phyloP scores from a whole-genome alignment of 805 yeast genomes.

The Kuraishia capsulata region DNA sequence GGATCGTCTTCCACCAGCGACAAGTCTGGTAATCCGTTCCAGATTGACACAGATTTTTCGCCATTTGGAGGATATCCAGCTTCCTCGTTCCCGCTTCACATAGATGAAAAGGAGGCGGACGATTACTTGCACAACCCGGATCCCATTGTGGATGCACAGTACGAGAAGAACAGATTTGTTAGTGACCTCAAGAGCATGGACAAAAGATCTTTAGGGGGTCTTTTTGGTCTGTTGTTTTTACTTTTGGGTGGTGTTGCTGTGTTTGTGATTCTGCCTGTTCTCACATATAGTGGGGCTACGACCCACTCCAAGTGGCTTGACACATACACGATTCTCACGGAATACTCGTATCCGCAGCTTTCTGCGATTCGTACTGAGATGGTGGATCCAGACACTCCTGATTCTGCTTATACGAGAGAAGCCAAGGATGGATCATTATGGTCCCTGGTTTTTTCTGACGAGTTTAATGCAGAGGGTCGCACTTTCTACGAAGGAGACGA shows the following conservation, averaged over 20 bases:
- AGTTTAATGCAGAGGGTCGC: constrained; percentile 83
- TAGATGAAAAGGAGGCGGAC: constrained; percentile 92
- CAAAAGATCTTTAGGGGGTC: constrained; percentile 49
- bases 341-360: constrained; percentile 48
- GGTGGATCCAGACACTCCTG: constrained; percentile 69
- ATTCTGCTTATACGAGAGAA: constrained; percentile 28
- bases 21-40: constrained; percentile 25
- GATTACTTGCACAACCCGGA: constrained; percentile 95
- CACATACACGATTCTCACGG: constrained; percentile 37
- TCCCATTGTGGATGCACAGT: constrained; percentile 83
- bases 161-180: constrained; percentile 60
- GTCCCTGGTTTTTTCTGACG: constrained; percentile 83
- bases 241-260: constrained; percentile 54
- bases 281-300: constrained; percentile 72
- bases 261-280: constrained; percentile 72
- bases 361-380: constrained; percentile 51
- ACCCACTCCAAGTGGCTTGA: constrained; percentile 7
- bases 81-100: constrained; percentile 76
- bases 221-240: constrained; percentile 50
- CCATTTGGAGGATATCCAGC: constrained; percentile 99
- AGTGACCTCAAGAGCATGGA: constrained; percentile 63
- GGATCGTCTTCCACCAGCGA: constrained; percentile 3
- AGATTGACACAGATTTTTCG: constrained; percentile 56
- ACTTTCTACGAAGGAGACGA: constrained; percentile 88
- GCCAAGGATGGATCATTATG: constrained; percentile 58